Percentiles rank a stretch among this genome's conserved stretches.
Conservation (phyloP, 73 alveolate genomes). For the Paramecium sonneborni region DNA sequence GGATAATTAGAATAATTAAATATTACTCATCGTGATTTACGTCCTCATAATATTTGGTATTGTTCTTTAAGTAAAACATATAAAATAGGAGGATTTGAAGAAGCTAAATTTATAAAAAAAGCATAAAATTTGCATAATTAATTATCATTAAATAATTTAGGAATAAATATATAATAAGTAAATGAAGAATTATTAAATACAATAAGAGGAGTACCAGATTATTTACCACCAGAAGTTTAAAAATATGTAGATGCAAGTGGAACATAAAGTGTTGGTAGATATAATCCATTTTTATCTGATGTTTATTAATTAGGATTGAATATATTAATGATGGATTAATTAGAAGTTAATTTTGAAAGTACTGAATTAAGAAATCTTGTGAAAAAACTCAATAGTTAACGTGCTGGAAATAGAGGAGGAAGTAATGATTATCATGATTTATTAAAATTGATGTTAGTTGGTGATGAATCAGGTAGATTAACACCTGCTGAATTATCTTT, state of each 20-base stretch:
- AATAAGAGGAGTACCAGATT: constrained; percentile 68
- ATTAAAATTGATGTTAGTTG: constrained; percentile 52
- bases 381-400: not conserved
- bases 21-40: constrained; percentile 54
- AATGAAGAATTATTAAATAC: constrained; percentile 62
- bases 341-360: constrained; percentile 66
- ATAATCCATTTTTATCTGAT: constrained; percentile 59
- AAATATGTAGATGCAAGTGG: constrained; percentile 50
- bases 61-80: constrained; percentile 21
- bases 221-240: constrained; percentile 59
- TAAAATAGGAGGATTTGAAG: constrained; percentile 65
- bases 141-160: not conserved
- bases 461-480: constrained; percentile 55
- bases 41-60: constrained; percentile 69
- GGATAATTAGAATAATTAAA: constrained; percentile 48
- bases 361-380: constrained; percentile 7
- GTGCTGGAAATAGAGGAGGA: constrained; percentile 21
- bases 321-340: constrained; percentile 47
- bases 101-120: constrained; percentile 49
- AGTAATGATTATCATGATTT: constrained; percentile 44
- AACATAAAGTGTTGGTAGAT: constrained; percentile 48
- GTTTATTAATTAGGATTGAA: constrained; percentile 61
- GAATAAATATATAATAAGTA: constrained; percentile 48
- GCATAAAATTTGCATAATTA: not conserved
- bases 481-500: constrained; percentile 50